Evolutionary conservation across 805 yeast species (phyloP), one percentile per base, ranked within the genome.

Genomic region (Starmerella lactis-condensi): DNA sequence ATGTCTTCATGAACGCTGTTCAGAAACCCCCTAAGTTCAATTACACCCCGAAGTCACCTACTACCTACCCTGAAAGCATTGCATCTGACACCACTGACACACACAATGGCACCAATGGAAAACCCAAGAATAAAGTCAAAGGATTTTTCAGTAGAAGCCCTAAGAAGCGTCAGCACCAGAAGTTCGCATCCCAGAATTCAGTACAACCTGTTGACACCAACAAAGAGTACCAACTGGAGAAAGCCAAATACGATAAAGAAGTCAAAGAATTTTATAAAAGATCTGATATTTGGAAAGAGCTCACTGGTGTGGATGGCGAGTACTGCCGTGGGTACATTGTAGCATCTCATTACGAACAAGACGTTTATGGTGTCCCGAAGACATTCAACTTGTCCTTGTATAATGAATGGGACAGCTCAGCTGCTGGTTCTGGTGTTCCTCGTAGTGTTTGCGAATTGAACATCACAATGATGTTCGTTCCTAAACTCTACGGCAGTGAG

Each of bases 241-340:
- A 35, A 23, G 31, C 28, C 14, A 40, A 37, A 25, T 35, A 43
- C 17, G 19, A 26, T 19, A 7, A 15, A 10, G 29, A 26, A 4
- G 30, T 45, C 32, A 31, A 32, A 16, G 36, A 31, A n/a, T 44
- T 39, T 32, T 30, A 35, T 17, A 32, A 33, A 14, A 36, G 40
- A 13, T 52, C 57, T 38, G 62, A 60, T 35, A 33, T 66, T 4
- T 59, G 75, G 75, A 66, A 65, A 21, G 52, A 59, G 21, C 56
- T 66, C 33, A 64, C 81, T 39, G 93, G 95, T 2, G 61, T 62
- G 21, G 91, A 81, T 51, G 96, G 96, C 2, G 78, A 93, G 22
- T 82, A 78, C 61, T 93, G 81, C 6, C 64, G 85, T 45, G 67
- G 76, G 32, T 71, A 74, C 42, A 59, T 83, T 32, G 65, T 65